Base-by-base conservation (phyloP, 2,329 filamentous ascomycete genomes). In the Aureobasidium sp. region DNA sequence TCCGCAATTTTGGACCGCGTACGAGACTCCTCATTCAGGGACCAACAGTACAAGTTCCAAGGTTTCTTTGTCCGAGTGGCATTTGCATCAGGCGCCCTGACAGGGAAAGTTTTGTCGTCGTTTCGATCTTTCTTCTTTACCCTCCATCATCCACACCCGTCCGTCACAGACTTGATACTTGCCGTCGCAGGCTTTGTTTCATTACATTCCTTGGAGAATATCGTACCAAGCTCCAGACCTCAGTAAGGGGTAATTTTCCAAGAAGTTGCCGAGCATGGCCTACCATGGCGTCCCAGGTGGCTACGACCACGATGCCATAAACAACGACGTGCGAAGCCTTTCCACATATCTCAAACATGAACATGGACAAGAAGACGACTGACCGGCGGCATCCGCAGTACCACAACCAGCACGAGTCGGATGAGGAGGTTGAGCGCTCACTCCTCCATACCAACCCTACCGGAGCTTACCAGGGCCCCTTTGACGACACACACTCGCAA, bases 371-470 rank as follows among this genome's bases (percentile, higher is more conserved):
- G 20, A 48, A 59, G 15, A 59, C 47, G 55, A 29, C 55, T 59
- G 55, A 59, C 55, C 36, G 43, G 43, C 43, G 55, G 39, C 48
- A 63, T 52, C 61, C 37, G 48, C 65, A 68, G 63, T 74, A 76
- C 69, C 72, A 74, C 67, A 43, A 41, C 34, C 46, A 51, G 57
- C 64, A 66, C 55, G 67, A 66, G 61, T 70, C 72, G 47, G 74
- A 79, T 64, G 78, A 81, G 63, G 79, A 81, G 66, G 76, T 75
- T 63, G 76, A 75, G 69, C 77, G 74, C 65, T 81, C 78, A 57
- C 74, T 81, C 47, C 74, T 81, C 32, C 77, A 79, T 71, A 59
- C 63, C 39, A 79, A 79, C 67, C 76, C 78, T 41, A 75, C 75
- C 17, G 78, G 78, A 64, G 72, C 74, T 37, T 73, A 76, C 67